Percentiles rank a stretch among this genome's conserved stretches.
Evolutionary conservation across 106 monocot genomes (phyloP).

Genomic region (Dendrobium chrysotoxum): DNA sequence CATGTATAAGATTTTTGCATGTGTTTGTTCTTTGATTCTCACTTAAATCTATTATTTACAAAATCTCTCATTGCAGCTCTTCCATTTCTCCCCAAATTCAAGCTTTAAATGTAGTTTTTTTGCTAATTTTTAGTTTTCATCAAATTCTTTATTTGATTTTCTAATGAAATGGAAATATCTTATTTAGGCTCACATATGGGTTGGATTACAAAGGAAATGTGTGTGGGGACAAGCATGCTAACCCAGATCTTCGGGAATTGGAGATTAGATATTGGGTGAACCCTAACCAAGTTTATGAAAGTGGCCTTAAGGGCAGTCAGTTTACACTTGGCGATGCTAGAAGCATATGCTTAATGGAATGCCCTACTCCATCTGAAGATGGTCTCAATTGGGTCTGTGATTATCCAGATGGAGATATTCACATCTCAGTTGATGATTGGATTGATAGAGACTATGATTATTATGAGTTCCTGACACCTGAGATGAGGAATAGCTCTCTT

Average conservation of each 20-base stretch:
- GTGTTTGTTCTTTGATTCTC: neutral
- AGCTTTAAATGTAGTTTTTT: neutral
- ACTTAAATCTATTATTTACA: neutral
- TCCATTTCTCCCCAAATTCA: neutral
- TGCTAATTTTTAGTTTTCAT: neutral
- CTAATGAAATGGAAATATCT: constrained; percentile 6
- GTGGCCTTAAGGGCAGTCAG: constrained; percentile 43
- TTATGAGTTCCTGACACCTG: constrained; percentile 92
- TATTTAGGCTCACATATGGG: constrained; percentile 82
- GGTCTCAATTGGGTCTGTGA: constrained; percentile 86
- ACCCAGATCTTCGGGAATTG: constrained; percentile 65
- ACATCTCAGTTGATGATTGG: constrained; percentile 84
- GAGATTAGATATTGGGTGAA: constrained; percentile 74
- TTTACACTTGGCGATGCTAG: constrained; percentile 49
- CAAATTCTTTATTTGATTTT: neutral
- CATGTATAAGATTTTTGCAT: neutral
- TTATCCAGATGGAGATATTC: constrained; percentile 97
- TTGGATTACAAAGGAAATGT: constrained; percentile 98
- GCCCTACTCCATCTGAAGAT: constrained; percentile 76
- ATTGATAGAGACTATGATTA: constrained; percentile 94
- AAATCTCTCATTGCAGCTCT: neutral
- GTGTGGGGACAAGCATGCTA: constrained; percentile 68
- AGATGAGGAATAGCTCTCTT: constrained; percentile 93
- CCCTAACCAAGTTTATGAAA: constrained; percentile 68
- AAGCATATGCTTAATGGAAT: constrained; percentile 73